A percentile compares a stretch with the other conserved stretches of the same genome.
phyloP scores from a whole-genome alignment of 805 yeast genomes.

The Pichia nakasei region DNA sequence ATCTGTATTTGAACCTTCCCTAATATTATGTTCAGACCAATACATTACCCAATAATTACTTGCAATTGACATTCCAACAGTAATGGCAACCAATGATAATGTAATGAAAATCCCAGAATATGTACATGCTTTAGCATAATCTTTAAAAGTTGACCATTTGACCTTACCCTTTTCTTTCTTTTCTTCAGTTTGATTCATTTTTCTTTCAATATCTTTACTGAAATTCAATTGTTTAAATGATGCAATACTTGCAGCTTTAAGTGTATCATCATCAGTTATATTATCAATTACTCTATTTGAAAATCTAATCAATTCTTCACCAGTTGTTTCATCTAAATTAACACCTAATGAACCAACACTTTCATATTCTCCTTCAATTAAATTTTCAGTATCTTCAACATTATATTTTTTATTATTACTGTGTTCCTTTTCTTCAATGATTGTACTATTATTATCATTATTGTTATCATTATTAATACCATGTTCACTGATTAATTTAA shows the following conservation, averaged over 20 bases:
- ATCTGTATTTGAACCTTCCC: constrained; percentile 33
- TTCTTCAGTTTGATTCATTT: constrained; percentile 42
- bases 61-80: constrained; percentile 26
- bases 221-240: constrained; percentile 39
- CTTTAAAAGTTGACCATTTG: constrained; percentile 40
- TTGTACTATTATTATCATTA: constrained; percentile 16
- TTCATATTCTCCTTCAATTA: constrained; percentile 10
- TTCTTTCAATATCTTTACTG: constrained; percentile 17
- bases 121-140: constrained; percentile 55
- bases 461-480: constrained; percentile 17
- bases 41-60: constrained; percentile 58
- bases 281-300: constrained; percentile 10
- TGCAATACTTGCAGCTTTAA: constrained; percentile 58
- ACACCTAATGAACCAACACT: constrained; percentile 11
- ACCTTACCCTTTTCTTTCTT: constrained; percentile 55
- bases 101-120: constrained; percentile 37
- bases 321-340: constrained; percentile 11
- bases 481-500: constrained; percentile 31
- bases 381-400: not conserved
- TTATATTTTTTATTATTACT: not conserved
- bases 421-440: not conserved
- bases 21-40: constrained; percentile 54
- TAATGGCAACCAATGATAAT: constrained; percentile 24
- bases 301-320: constrained; percentile 12
- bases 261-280: constrained; percentile 18